Conservation (phyloP, 768 basidiomycete genomes). For the Dictyophora rubrovolvata region DNA sequence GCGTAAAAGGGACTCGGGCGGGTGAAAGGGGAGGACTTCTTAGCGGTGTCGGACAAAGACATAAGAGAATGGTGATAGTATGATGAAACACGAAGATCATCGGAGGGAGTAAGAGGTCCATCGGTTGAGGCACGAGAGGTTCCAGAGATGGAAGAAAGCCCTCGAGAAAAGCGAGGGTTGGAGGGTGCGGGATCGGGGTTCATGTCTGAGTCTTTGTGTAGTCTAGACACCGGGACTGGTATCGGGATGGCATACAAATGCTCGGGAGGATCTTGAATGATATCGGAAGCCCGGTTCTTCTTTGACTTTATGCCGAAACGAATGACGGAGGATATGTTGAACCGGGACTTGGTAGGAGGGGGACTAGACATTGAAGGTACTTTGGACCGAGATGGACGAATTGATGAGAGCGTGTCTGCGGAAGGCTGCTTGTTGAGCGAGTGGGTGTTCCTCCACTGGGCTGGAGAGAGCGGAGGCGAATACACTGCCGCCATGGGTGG, state of each 20-base stretch:
- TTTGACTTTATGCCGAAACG: slow-evolving; percentile 1
- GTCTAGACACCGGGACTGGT: neutral
- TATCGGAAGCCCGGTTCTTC: neutral
- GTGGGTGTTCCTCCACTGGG: neutral
- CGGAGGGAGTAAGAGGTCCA: slow-evolving; percentile 7
- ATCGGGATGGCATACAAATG: neutral
- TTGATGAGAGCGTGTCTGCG: neutral
- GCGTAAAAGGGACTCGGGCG: slow-evolving; percentile 36
- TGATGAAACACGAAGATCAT: neutral
- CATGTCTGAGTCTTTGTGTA: neutral
- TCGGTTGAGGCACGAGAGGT: slow-evolving; percentile 4
- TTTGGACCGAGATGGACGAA: neutral
- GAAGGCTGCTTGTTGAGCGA: neutral
- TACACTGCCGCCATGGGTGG: neutral
- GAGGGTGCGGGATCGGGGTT: neutral
- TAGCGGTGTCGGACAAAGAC: neutral
- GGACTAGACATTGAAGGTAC: neutral
- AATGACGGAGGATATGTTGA: slow-evolving; percentile 5
- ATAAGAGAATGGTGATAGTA: slow-evolving; percentile 5
- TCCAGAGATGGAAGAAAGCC: neutral
- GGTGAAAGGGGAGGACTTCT: neutral
- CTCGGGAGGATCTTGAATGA: slow-evolving; percentile 1
- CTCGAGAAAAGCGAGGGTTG: neutral
- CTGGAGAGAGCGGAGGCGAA: neutral
- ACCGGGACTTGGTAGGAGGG: neutral